Percentiles rank a stretch among this genome's conserved stretches.
phyloP scores from a whole-genome alignment of 441 rosid genomes.

The Adansonia grandidieri region DNA sequence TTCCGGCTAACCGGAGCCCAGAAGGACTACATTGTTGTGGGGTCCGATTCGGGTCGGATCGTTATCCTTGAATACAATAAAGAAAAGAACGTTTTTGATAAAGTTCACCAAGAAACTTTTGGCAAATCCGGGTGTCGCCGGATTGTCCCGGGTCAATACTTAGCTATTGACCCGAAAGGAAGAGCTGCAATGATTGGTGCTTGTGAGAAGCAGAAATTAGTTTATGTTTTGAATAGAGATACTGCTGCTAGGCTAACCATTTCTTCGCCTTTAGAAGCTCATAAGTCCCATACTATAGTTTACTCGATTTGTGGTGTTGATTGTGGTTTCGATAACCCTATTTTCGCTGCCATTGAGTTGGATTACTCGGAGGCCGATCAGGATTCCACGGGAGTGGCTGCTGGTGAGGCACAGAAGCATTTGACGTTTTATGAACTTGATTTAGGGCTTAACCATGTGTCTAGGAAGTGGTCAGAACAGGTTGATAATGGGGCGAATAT shows the following conservation, averaged over 20 bases:
- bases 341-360: constrained; percentile 91
- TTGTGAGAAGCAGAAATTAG: constrained; percentile 95
- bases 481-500: constrained; percentile 93
- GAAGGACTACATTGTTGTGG: constrained; percentile 90
- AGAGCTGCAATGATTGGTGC: constrained; percentile 95
- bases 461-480: constrained; percentile 93
- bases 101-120: constrained; percentile 89
- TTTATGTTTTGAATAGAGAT: constrained; percentile 90
- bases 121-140: constrained; percentile 96
- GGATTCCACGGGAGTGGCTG: constrained; percentile 86
- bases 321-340: constrained; percentile 94
- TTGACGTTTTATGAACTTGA: constrained; percentile 94
- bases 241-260: constrained; percentile 90
- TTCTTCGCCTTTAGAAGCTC: constrained; percentile 96
- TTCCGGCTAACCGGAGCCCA: constrained; percentile 90
- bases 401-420: constrained; percentile 91
- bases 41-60: constrained; percentile 95
- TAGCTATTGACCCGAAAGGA: constrained; percentile 93
- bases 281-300: constrained; percentile 83
- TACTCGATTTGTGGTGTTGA: constrained; percentile 90
- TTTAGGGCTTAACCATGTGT: constrained; percentile 93
- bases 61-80: constrained; percentile 87
- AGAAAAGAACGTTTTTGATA: constrained; percentile 83
- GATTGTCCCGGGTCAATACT: constrained; percentile 92
- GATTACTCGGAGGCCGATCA: constrained; percentile 95